Evolutionary conservation across 176 grass and related monocot genomes (phyloP), one percentile per base, ranked within the genome.

Genomic region (Echinochloa phyllopogon): DNA sequence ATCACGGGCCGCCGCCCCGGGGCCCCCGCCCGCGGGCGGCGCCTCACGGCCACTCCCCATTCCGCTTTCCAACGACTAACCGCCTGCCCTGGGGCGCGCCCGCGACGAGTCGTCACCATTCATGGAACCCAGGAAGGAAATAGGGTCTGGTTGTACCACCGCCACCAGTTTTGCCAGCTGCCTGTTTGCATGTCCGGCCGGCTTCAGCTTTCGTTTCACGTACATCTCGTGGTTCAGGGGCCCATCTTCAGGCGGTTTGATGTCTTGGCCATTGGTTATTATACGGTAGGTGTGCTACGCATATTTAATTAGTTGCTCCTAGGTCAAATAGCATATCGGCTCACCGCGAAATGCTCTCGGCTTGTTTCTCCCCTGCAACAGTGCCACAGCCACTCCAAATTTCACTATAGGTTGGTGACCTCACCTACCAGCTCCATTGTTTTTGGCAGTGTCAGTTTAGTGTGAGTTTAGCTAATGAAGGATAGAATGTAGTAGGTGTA

Each of bases 21-120:
- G 41, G 13, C 9, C 10, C n/a, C 48, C 13, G 0, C 48, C 48
- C 14, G 16, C 16, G 51, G 51, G 1, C 55, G 55, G 40, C 81
- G 51, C 40, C 81, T 67, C 78, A 80, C 63, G 36, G 78, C 78
- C 78, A 69, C 61, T 27, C 4, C 8, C 24, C 44, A 2, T 20
- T 74, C 7, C 15, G 47, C 60, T 41, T 71, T 29, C 39, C 43
- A 63, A 51, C 81, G 43, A 51, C 63, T 15, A 67, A 59, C 62
- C 27, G 83, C 33, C 68, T 37, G n/a, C 37, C 29, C 29, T 33
- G 29, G 29, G 29, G 29, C 29, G 29, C 29, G 29, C 29, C 29
- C 29, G 29, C 29, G 29, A 33, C 29, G 29, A 33, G 29, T 33
- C 29, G 2, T 33, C 29, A 33, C 29, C 29, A 33, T 33, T 33